These are phyloP conservation scores for Vairimorpha necatrix DNA, from an alignment of 371 early-diverging fungal species.

Conservation along the genomic window DNA sequence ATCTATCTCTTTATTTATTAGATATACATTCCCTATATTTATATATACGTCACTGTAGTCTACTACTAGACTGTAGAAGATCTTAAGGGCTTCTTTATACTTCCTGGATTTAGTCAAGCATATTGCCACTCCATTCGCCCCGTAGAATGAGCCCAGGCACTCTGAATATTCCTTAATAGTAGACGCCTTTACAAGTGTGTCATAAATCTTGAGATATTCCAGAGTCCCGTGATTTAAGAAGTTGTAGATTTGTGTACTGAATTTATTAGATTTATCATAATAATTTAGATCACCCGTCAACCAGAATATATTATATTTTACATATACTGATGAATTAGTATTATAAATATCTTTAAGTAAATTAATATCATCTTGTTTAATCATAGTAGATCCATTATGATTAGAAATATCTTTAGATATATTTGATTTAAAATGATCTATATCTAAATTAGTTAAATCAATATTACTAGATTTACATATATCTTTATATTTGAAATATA, in stretches of 20 bases:
- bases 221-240: not conserved
- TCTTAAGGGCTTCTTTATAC: constrained; percentile 9
- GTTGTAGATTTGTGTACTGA: not conserved
- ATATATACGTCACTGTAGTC: constrained; percentile 31
- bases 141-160: constrained; percentile 1
- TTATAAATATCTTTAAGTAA: constrained; percentile 1
- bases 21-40: constrained; percentile 23
- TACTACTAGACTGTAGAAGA: constrained; percentile 14
- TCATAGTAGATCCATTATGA: not conserved
- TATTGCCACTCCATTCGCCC: constrained; percentile 40
- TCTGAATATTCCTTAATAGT: constrained; percentile 8
- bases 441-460: not conserved
- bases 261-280: not conserved
- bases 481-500: constrained; percentile 21
- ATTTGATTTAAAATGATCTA: too few relatives aligned
- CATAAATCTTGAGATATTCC: not conserved
- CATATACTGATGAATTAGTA: not conserved
- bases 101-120: constrained; percentile 16
- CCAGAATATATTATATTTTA: constrained; percentile 2
- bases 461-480: too few relatives aligned
- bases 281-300: constrained; percentile 2
- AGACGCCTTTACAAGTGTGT: not conserved
- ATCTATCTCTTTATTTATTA: constrained; percentile 18
- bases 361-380: not conserved
- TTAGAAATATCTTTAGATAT: too few relatives aligned